Percentiles rank a stretch among this genome's conserved stretches.
phyloP scores from a whole-genome alignment of 2,329 filamentous ascomycete genomes.

The Talaromyces sp. region DNA sequence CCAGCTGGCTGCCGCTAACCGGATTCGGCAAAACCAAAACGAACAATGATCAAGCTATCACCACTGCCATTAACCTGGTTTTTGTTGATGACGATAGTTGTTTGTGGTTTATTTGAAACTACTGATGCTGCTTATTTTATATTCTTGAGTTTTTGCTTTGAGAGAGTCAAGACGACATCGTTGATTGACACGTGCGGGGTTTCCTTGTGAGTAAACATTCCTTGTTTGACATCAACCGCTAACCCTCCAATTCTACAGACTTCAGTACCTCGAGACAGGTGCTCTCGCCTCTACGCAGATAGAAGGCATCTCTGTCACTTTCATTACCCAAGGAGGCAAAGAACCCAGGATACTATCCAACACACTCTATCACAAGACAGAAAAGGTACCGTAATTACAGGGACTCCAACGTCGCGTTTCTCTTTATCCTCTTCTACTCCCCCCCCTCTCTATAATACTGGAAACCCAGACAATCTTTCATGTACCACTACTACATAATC shows the following conservation, averaged over 20 bases:
- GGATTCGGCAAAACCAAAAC: slow-evolving; percentile 29
- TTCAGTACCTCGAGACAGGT: background rate
- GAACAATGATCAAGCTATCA: slow-evolving; percentile 8
- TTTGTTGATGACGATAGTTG: background rate
- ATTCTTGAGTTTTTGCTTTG: background rate
- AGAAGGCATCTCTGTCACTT: background rate
- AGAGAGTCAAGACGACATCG: background rate
- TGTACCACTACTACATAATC: slow-evolving; percentile 39
- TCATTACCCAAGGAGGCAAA: background rate
- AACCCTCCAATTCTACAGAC: background rate
- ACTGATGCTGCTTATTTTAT: background rate
- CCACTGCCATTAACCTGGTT: background rate
- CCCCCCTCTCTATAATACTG: background rate
- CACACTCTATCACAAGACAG: background rate
- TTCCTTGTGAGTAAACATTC: slow-evolving; percentile 16
- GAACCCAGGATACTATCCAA: background rate
- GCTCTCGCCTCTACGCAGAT: background rate
- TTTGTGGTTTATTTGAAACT: background rate
- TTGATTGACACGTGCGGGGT: slow-evolving; percentile 7
- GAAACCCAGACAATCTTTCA: slow-evolving; percentile 26
- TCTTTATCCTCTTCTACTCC: background rate
- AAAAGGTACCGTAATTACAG: slow-evolving; percentile 20
- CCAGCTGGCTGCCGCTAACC: slow-evolving; percentile 17
- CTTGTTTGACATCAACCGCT: background rate
- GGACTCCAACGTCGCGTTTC: slow-evolving; percentile 13